phyloP scores from a whole-genome alignment of 2,329 filamentous ascomycete genomes.

The Trichoderma sp. region DNA sequence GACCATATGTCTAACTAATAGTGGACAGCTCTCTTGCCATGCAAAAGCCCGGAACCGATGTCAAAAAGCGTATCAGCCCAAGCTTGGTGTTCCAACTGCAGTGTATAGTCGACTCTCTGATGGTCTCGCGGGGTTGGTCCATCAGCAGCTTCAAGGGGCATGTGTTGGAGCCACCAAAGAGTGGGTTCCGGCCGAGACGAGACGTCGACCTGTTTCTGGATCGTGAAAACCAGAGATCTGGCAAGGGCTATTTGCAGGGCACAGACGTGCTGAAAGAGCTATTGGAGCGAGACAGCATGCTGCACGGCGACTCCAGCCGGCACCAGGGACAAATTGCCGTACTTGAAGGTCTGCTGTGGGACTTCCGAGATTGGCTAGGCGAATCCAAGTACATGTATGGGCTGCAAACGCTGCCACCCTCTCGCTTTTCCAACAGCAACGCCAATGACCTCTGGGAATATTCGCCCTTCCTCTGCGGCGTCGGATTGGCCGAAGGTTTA shows the following conservation, averaged over 20 bases:
- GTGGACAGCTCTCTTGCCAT: conserved; percentile 48
- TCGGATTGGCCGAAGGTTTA: conserved; percentile 47
- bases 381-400: conserved; percentile 28
- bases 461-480: conserved; percentile 52
- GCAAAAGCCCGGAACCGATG: conserved; percentile 44
- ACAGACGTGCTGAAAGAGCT: conserved; percentile 1
- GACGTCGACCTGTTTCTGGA: conserved; percentile 50
- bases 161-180: conserved; percentile 38
- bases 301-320: background rate
- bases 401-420: conserved; percentile 38
- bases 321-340: background rate
- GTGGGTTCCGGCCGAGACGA: conserved; percentile 40
- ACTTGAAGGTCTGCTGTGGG: conserved; percentile 17
- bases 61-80: conserved; percentile 46
- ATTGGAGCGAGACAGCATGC: conserved; percentile 9
- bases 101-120: conserved; percentile 52
- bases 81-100: conserved; percentile 53
- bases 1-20: background rate
- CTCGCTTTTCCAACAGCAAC: conserved; percentile 45
- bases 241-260: conserved; percentile 24
- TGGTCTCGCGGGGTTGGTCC: conserved; percentile 48
- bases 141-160: conserved; percentile 38
- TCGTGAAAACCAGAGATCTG: conserved; percentile 35
- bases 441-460: conserved; percentile 51
- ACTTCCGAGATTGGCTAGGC: conserved; percentile 29